Evolutionary conservation across 2,329 filamentous ascomycete genomes (phyloP).

Genomic region (Ophiosphaerella korrae): DNA sequence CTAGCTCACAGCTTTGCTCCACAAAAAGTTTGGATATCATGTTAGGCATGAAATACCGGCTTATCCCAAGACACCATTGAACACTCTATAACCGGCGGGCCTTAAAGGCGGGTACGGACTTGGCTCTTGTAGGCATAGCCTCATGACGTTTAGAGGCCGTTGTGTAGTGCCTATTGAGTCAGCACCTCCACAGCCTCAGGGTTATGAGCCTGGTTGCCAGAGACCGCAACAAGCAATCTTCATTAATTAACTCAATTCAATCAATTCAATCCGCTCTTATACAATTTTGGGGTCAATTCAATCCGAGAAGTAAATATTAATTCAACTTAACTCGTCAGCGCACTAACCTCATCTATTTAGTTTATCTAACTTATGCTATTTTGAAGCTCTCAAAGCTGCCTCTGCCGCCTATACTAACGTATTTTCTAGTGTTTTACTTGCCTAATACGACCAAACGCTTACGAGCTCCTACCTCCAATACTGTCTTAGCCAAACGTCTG

Average conservation of each 20-base stretch:
- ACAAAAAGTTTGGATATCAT: too few species aligned
- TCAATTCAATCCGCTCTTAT: background rate
- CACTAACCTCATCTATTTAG: background rate
- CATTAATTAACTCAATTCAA: background rate
- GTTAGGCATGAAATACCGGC: too few species aligned
- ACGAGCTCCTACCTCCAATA: background rate
- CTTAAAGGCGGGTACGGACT: too few species aligned
- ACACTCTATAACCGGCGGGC: too few species aligned
- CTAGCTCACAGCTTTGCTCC: too few species aligned
- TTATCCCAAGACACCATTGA: too few species aligned
- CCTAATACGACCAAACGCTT: background rate
- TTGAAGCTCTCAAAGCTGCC: background rate
- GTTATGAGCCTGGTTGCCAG: too few species aligned
- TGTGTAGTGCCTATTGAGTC: too few species aligned
- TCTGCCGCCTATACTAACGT: background rate
- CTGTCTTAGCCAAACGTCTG: background rate
- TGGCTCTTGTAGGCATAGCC: too few species aligned
- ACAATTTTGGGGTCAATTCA: background rate
- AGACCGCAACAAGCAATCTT: background rate
- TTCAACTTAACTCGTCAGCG: background rate
- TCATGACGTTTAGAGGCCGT: too few species aligned
- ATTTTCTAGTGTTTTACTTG: background rate
- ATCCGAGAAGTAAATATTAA: background rate
- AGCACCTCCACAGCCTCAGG: too few species aligned
- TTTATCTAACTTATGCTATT: background rate